Base-by-base conservation (phyloP, 176 grass and related monocot genomes). In the Pontederia crassipes region DNA sequence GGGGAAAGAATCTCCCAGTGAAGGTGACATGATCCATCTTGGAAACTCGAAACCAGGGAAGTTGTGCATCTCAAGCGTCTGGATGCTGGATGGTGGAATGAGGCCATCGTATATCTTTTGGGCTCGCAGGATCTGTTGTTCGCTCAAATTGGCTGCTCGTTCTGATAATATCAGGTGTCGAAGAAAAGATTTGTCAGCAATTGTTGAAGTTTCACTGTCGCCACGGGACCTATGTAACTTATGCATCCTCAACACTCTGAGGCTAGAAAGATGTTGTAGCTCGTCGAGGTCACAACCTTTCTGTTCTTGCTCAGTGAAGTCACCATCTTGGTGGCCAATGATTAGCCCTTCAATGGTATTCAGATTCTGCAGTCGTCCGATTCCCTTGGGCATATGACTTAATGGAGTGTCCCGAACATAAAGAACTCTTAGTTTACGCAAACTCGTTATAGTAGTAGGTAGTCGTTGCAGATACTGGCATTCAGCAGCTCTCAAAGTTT, bases 31-130 rank as follows among this genome's bases (percentile, higher is more conserved):
- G 6, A 40, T 40, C 32, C 32, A 40, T 40, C 32, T 40, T 7
- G 32, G 32, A 40, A 40, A 40, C 32, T 40, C 32, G 32, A 4
- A 7, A 40, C 32, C 32, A 40, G 32, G 32, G 32, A 40, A 40
- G 32, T 40, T 40, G 32, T 40, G 32, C 32, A 40, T 40, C 32
- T 40, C 32, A 40, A 40, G 32, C 6, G 4, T 40, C 70, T 86
- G 55, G 7, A 89, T 49, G 66, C 57, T 89, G n/a, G 57, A 57
- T 8, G 90, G 80, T 64, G 82, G 90, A 26, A 61, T 67, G 1
- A 89, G 71, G 58, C 86, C 80, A 53, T 81, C 75, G 80, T 80
- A 95, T 77, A 81, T 83, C 74, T 74, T 95, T 71, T 86, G 75
- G 53, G 72, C 79, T 66, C 18, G 67, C 66, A 82, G 67, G 28